Evolutionary conservation across 306 rosid genomes (phyloP).

Genomic region (Benincasa hispida): DNA sequence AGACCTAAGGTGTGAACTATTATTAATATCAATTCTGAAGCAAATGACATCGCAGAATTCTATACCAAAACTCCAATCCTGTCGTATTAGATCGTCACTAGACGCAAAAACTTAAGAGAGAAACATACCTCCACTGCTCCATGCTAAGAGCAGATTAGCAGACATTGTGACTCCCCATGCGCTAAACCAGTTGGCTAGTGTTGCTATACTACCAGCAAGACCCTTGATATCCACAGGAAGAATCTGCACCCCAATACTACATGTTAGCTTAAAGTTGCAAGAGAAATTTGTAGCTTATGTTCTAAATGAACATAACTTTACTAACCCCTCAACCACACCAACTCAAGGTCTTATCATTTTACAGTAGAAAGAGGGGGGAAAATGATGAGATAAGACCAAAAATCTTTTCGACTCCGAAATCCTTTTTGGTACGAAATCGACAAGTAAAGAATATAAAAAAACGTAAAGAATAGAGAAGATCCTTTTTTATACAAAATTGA

Average conservation of each 20-base stretch:
- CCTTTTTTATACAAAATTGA: too few species aligned
- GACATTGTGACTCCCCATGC: conserved; percentile 71
- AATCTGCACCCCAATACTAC: conserved; percentile 38
- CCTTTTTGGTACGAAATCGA: too few species aligned
- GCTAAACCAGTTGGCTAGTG: conserved; percentile 78
- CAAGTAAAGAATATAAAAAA: too few species aligned
- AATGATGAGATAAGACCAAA: not conserved
- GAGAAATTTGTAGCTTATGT: not conserved
- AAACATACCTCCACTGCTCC: conserved; percentile 80
- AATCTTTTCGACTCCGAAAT: not conserved
- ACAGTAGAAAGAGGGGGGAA: not conserved
- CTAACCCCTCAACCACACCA: not conserved
- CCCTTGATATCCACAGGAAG: conserved; percentile 85
- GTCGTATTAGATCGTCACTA: not conserved
- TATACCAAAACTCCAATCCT: not conserved
- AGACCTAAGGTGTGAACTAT: not conserved
- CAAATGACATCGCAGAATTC: not conserved
- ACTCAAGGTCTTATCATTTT: not conserved
- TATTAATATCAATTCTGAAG: not conserved
- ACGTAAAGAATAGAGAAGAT: too few species aligned
- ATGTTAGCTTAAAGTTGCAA: not conserved
- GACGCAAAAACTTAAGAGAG: not conserved
- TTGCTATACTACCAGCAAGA: conserved; percentile 92
- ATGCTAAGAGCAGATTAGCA: conserved; percentile 69
- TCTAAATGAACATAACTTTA: not conserved